Evolutionary conservation across 306 rosid genomes (phyloP), one percentile per base, ranked within the genome.

Genomic region (Corylus americana): DNA sequence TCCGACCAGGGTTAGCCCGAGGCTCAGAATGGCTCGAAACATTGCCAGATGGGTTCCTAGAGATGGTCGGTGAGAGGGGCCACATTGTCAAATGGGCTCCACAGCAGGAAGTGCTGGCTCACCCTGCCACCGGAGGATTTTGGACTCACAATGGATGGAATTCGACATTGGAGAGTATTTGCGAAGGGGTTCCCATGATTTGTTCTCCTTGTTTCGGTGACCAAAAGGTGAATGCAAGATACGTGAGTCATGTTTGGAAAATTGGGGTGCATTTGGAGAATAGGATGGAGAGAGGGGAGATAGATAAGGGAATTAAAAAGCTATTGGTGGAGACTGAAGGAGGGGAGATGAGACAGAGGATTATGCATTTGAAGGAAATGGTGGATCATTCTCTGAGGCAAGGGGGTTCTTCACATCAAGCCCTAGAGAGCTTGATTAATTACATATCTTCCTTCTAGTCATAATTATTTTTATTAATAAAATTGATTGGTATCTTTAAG

Each of bases 111-210:
- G 94, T 93, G 71, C 39, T 91, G 71, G 88, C 85, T 7, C 91
- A 93, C 74, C 71, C 72, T 0, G 73, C 89, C 0, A 75, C 89
- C 1, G 91, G 93, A 8, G 89, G 87, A 55, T 91, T 93, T 84
- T 91, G 87, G 94, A 91, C 89, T 55, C 92, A 89, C 42, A 67
- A 68, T 47, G 94, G 94, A 35, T 91, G 94, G 97, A 93, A 92
- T 67, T 92, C 93, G 20, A 91, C 89, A 0, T 58, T 91, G 61
- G 92, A 88, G 80, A 88, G 96, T 67, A 74, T 89, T 16, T 81
- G 83, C 7, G 90, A 85, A 74, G 93, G 97, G 66, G 83, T 91
- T 67, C 96, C 97, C 13, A 87, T 92, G 92, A 85, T 91, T 37
- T 89, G 92, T 51, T 71, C 51, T 37, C 96, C 92, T 2, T 77